Evolutionary conservation across 768 basidiomycete genomes (phyloP), one percentile per base, ranked within the genome.

Genomic region (Cystobasidium tubakii): DNA sequence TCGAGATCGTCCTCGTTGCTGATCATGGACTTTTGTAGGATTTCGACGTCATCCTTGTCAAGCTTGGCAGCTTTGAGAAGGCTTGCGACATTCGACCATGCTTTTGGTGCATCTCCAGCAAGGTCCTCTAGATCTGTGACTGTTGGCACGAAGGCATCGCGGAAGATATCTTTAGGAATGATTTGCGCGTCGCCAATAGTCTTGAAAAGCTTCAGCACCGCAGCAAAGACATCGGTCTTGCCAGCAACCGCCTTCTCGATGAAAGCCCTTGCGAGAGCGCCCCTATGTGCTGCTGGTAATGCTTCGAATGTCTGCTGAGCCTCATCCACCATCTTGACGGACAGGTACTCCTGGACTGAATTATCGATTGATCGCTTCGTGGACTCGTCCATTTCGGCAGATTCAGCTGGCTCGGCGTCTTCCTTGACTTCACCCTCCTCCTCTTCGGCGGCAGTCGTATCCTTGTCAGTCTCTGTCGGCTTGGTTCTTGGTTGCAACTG

Each of bases 31-130:
- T 64, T 84, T 65, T 66, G 29, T 29, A 73, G 55, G n/a, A 46
- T 39, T 84, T 78, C 75, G 29, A 80, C 87, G 74, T 87, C 85
- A 76, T 88, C 86, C 55, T 77, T 74, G 23, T 74, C 46, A 64
- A 93, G 81, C 31, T 84, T 84, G 21, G 88, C 86, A 36, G 87
- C 88, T 80, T 86, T 87, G 73, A 95, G 81, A 83, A 95, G 86
- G 74, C 86, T 83, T 15, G 87, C 90, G 80, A 91, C 87, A 73
- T 88, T 86, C 53, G 85, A 81, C 83, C 89, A 88, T 0, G 92
- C 95, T 79, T 88, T 88, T 10, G 95, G 94, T 57, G 89, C 90
- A 80, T 98, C 93, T 77, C 93, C 88, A 34, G 89, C 88, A 73
- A 93, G 86, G 79, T 97, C 93, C 78, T 92, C 91, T 78, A 98